Evolutionary conservation across 257 asterid genomes (phyloP), one percentile per base, ranked within the genome.

Genomic region (Voacanga thouarsii): DNA sequence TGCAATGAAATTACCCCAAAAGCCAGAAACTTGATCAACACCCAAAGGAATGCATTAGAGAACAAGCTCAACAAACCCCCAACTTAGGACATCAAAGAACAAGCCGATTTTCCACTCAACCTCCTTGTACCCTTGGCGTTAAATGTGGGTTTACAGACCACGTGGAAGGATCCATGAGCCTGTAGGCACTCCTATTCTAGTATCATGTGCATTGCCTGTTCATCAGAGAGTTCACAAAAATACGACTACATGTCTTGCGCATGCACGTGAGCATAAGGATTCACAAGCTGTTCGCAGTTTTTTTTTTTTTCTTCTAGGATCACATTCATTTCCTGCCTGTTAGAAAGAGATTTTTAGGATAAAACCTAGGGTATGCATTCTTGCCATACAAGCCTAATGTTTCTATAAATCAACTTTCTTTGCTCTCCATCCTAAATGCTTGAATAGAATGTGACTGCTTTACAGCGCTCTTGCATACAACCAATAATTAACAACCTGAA

Each of bases 11-110:
- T 15, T 44, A 33, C 7, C 12, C 26, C 49, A 37, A 66, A 41
- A 41, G 70, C 45, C 33, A 64, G 49, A 21, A 43, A 69, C 37
- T 69, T 53, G 26, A 12, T 21, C 53, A 9, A 24, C 5, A 28
- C 64, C 73, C 50, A 51, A 75, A 45, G 24, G 26, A 72, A 80
- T 33, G 15, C 49, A 77, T 59, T 67, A 55, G 16, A 39, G 33
- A 43, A 64, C 1, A 45, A 69, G 74, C 44, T 24, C 56, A 50
- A 45, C 21, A 28, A 6, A 47, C 26, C 23, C 23, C 69, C 75
- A 50, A 5, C 12, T 61, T 26, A 2, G 68, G 6, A 61, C 67
- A 26, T 61, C 33, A 59, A 59, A 59, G 15, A 6, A 23, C 61
- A 59, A 59, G 33, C 4, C 10, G 33, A 59, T 61, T 12, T 28